Evolutionary conservation across 345 rosid genomes (phyloP), one percentile per base, ranked within the genome.

Genomic region (Citrus trifoliata): DNA sequence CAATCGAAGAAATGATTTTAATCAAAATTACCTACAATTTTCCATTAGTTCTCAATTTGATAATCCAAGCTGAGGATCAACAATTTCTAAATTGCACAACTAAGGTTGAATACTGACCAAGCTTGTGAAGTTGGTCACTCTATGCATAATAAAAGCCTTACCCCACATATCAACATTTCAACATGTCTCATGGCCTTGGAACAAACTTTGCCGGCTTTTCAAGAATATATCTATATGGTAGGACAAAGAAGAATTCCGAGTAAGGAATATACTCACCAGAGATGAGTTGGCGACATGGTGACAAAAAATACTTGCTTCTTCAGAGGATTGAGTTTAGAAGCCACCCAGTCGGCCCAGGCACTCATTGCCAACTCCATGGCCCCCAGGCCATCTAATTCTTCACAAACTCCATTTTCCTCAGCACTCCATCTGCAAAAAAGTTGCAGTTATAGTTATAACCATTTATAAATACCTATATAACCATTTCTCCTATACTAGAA

Each of bases 211-310:
- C 61, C 51, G n/a, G 24, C n/a, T 55, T 75, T 62, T 13, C 9
- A 68, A 19, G 70, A 40, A 71, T 19, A 65, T 58, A 76, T 53
- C 14, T n/a, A 61, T 62, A 24, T 67, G 46, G 38, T 56, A 42
- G 16, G 32, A 37, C 21, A 53, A 10, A 28, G 53, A 33, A 37
- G 56, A 30, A 74, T 67, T 76, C 46, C 30, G 35, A 16, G 6
- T 24, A 56, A 40, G 61, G 42, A 24, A 72, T 55, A 78, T 33
- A 76, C 87, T 85, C 76, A 92, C 97, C 91, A 87, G 67, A 90
- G 88, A 90, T 96, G 99, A 21, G 98, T 94, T 32, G 97, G 98
- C 33, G 99, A 94, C 99, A 93, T 91, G 70, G 98, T 94, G 51
- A 91, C 97, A 33, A 96, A 96, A 75, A 96, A 94, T 73, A 89